A percentile compares a stretch with the other conserved stretches of the same genome.
These are phyloP conservation scores for Drosera spatulata DNA, from an alignment of 179 eudicot genomes.

Conservation along the genomic window DNA sequence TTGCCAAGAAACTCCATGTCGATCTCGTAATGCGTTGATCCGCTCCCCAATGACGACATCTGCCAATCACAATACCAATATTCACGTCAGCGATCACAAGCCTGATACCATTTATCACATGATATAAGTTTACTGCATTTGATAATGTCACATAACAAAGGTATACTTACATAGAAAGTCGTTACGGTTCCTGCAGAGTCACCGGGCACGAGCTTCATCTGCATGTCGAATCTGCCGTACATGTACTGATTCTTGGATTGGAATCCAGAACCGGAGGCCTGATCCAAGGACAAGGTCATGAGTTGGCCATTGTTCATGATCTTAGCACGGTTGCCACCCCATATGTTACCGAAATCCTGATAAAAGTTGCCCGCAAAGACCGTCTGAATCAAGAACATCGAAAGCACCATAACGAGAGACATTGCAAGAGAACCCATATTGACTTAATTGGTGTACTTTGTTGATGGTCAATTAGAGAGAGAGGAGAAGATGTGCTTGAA, in stretches of 20 bases:
- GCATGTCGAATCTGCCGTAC: constrained; percentile 1
- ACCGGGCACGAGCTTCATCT: constrained; percentile 2
- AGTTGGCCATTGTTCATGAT: constrained; percentile 3
- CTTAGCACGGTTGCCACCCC: no score
- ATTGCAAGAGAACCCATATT: no score
- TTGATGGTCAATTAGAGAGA: no score
- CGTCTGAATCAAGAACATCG: no score
- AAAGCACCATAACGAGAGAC: no score
- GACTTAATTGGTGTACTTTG: no score
- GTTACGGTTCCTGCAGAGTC: constrained; percentile 14
- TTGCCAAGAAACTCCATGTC: constrained; percentile 2
- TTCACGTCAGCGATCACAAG: neutral
- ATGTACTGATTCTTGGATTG: constrained; percentile 5
- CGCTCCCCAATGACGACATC: constrained; percentile 11
- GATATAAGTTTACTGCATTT: no score
- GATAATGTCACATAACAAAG: neutral
- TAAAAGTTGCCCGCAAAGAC: no score
- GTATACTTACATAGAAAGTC: constrained; percentile 7
- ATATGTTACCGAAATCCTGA: no score
- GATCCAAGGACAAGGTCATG: constrained; percentile 6
- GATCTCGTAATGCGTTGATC: constrained; percentile 3
- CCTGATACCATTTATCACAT: neutral
- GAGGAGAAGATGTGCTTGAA: no score
- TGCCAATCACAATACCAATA: neutral
- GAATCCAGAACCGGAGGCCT: constrained; percentile 6